These are phyloP conservation scores for Fistulifera solaris DNA, from an alignment of 108 stramenopile species.

Conservation along the genomic window DNA sequence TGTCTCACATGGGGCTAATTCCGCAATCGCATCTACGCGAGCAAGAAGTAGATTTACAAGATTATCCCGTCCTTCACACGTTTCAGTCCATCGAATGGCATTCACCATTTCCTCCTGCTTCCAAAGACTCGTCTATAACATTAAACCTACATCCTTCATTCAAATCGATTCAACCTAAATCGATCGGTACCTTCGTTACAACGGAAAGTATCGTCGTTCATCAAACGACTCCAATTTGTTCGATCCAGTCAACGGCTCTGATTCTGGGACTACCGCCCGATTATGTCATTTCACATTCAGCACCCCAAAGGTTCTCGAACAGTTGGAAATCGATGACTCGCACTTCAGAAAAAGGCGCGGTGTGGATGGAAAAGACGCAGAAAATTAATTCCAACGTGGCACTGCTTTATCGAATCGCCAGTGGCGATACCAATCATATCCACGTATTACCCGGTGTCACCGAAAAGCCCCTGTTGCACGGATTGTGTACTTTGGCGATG, in stretches of 20 bases:
- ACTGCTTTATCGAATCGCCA: constrained; percentile 66
- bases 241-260: constrained; percentile 50
- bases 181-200: constrained; percentile 69
- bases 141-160: constrained; percentile 15
- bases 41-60: constrained; percentile 8
- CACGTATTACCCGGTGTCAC: constrained; percentile 50
- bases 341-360: neutral
- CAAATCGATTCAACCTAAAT: constrained; percentile 40
- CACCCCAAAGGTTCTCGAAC: too few species aligned
- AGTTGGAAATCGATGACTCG: constrained; percentile 15
- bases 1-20: constrained; percentile 22
- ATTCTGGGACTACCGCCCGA: constrained; percentile 38
- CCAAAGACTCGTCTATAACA: constrained; percentile 4
- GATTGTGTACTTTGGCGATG: constrained; percentile 76
- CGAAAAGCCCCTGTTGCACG: constrained; percentile 73
- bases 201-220: constrained; percentile 25
- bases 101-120: constrained; percentile 6
- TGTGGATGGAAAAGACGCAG: neutral
- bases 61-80: constrained; percentile 56
- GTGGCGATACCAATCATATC: constrained; percentile 88
- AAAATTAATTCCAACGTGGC: neutral
- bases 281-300: constrained; percentile 13
- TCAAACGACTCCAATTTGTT: constrained; percentile 22
- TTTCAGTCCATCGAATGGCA: constrained; percentile 49
- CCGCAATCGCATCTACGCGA: constrained; percentile 21